These are phyloP conservation scores for Podaxis pistillaris DNA, from an alignment of 768 basidiomycete species.

Conservation along the genomic window DNA sequence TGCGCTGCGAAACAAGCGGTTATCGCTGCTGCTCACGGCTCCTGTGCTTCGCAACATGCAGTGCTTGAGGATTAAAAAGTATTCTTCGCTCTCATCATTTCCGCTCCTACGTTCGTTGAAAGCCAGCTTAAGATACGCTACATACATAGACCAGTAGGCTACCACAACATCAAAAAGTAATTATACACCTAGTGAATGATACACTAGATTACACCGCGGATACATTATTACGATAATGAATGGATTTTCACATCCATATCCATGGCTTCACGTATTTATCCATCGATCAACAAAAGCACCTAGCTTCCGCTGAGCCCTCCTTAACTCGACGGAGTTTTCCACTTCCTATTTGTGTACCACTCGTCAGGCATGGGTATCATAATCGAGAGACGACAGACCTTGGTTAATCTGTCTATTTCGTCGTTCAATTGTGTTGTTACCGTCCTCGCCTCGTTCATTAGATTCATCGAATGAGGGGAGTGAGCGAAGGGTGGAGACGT, in stretches of 20 bases:
- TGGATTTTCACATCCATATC: neutral
- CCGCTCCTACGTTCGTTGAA: too few species aligned
- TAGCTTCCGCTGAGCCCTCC: constrained; percentile 14
- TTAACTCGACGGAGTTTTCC: constrained; percentile 1
- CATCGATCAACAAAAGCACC: constrained; percentile 20
- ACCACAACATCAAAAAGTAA: neutral
- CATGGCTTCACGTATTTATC: neutral
- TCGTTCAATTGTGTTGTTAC: constrained; percentile 9
- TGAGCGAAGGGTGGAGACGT: constrained; percentile 25
- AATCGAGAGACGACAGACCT: neutral
- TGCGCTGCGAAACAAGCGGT: neutral
- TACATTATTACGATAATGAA: neutral
- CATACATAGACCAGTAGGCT: neutral
- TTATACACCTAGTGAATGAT: neutral
- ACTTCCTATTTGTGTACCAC: constrained; percentile 19
- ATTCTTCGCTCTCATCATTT: too few species aligned
- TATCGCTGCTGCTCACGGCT: neutral
- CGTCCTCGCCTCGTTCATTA: constrained; percentile 20
- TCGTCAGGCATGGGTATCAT: neutral
- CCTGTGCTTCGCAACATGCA: neutral
- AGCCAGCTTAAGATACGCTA: too few species aligned
- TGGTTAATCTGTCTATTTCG: constrained; percentile 1
- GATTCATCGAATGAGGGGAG: constrained; percentile 12
- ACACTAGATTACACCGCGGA: neutral
- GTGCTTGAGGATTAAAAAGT: neutral